phyloP scores from a whole-genome alignment of 2,329 filamentous ascomycete species.

The Trichoderma sp. region DNA sequence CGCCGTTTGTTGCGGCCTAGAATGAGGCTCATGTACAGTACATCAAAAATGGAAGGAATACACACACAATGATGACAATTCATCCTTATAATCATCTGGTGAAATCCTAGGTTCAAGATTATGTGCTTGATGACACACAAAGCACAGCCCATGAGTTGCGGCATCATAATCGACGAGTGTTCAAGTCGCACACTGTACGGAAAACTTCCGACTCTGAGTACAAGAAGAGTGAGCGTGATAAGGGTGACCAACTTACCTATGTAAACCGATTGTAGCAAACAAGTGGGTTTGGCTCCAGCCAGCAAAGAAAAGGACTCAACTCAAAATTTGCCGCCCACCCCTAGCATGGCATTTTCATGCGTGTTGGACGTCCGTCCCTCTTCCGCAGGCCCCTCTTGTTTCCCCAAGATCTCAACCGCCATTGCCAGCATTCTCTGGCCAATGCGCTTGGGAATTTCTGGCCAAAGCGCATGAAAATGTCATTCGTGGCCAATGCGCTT shows the following conservation, averaged over 20 bases:
- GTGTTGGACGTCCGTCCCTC: neutral
- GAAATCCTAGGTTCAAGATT: neutral
- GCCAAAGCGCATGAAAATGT: neutral
- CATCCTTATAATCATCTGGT: neutral
- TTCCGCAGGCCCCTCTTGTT: neutral
- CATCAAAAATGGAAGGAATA: neutral
- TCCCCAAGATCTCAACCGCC: neutral
- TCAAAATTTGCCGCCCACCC: neutral
- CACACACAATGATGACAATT: neutral
- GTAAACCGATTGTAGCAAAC: neutral
- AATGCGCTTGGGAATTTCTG: neutral
- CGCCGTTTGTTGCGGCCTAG: neutral
- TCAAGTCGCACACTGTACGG: neutral
- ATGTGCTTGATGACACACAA: neutral
- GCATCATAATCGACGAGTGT: neutral
- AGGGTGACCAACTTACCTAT: neutral
- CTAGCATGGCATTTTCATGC: neutral
- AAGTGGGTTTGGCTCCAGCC: neutral
- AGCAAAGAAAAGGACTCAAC: neutral
- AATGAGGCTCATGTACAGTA: neutral
- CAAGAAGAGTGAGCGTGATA: neutral
- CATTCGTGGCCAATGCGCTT: neutral
- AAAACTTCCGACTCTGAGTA: neutral
- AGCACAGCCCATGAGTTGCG: neutral
- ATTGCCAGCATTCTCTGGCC: neutral